Conservation (phyloP, 2,329 filamentous ascomycete species). For the Periconia digitata region DNA sequence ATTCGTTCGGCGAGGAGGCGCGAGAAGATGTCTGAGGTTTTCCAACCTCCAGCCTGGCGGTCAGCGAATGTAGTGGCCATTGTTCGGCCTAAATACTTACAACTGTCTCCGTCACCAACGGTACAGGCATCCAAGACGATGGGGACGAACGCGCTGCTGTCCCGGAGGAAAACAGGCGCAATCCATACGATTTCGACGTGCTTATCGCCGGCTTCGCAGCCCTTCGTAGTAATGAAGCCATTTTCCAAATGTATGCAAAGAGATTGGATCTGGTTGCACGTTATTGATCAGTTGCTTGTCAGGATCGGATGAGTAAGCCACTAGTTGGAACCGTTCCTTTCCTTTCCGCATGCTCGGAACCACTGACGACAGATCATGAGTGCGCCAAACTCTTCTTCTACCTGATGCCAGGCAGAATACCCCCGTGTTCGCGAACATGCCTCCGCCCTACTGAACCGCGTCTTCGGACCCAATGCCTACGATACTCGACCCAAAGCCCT, state of each 20-base stretch:
- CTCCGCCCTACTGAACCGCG: slow-evolving; percentile 13
- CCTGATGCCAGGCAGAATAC: slow-evolving; percentile 32
- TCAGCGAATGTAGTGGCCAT: slow-evolving; percentile 24
- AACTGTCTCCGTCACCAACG: slow-evolving; percentile 54
- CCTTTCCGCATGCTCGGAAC: slow-evolving; percentile 22
- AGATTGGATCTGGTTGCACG: slow-evolving; percentile 4
- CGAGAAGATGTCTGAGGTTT: slow-evolving; percentile 53
- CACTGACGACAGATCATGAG: slow-evolving; percentile 10
- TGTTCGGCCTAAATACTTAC: slow-evolving; percentile 29
- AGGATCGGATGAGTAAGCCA: slow-evolving; percentile 10
- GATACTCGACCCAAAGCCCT: slow-evolving; percentile 18
- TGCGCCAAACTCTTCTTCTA: slow-evolving; percentile 2
- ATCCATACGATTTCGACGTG: slow-evolving; percentile 11
- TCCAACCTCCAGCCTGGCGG: slow-evolving; percentile 52
- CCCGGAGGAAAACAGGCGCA: slow-evolving; percentile 27
- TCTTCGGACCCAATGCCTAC: slow-evolving; percentile 12
- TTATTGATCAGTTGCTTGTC: too few relatives aligned
- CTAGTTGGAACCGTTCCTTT: slow-evolving; percentile 9
- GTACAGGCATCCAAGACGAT: slow-evolving; percentile 48
- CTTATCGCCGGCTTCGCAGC: slow-evolving; percentile 20
- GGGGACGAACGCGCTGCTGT: slow-evolving; percentile 24
- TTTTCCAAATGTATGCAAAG: slow-evolving; percentile 19
- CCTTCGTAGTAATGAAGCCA: slow-evolving; percentile 35
- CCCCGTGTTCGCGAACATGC: slow-evolving; percentile 19
- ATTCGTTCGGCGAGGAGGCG: slow-evolving; percentile 74